Percentiles rank a stretch among this genome's conserved stretches.
phyloP scores from a whole-genome alignment of 306 rosid genomes.

The Gillenia trifoliata region DNA sequence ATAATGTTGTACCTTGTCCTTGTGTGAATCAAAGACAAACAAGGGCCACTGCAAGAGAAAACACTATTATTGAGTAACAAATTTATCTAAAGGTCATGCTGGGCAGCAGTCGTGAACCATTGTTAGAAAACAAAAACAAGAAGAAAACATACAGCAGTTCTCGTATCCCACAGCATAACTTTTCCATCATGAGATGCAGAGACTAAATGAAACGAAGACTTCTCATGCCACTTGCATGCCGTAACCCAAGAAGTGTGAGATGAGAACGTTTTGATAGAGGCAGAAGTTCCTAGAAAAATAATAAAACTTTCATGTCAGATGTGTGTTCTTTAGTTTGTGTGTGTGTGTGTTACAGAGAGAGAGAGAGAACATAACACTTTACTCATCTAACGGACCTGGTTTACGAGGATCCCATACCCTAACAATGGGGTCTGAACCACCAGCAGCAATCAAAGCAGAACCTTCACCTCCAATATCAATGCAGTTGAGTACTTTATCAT shows the following conservation, averaged over 20 bases:
- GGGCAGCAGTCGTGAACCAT: not conserved
- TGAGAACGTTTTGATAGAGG: conserved; percentile 67
- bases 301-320: not conserved
- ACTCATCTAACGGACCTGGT: conserved; percentile 54
- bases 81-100: not conserved
- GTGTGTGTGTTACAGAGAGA: not conserved
- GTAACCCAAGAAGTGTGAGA: conserved; percentile 86
- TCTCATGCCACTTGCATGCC: conserved; percentile 77
- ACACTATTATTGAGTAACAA: conserved; percentile 8
- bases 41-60: conserved; percentile 85
- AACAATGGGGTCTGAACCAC: conserved; percentile 78
- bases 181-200: conserved; percentile 92
- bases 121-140: not conserved
- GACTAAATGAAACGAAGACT: conserved; percentile 66
- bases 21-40: conserved; percentile 60
- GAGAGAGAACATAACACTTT: not conserved
- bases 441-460: conserved; percentile 70
- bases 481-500: conserved; percentile 78
- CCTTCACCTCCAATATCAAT: conserved; percentile 91
- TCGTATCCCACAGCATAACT: conserved; percentile 88
- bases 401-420: conserved; percentile 99
- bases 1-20: conserved; percentile 56
- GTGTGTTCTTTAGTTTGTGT: not conserved
- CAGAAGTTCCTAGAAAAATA: conserved; percentile 66
- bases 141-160: conserved; percentile 69